Evolutionary conservation across 177 flowering plant genomes (phyloP).

Genomic region (Tripterygium wilfordii): DNA sequence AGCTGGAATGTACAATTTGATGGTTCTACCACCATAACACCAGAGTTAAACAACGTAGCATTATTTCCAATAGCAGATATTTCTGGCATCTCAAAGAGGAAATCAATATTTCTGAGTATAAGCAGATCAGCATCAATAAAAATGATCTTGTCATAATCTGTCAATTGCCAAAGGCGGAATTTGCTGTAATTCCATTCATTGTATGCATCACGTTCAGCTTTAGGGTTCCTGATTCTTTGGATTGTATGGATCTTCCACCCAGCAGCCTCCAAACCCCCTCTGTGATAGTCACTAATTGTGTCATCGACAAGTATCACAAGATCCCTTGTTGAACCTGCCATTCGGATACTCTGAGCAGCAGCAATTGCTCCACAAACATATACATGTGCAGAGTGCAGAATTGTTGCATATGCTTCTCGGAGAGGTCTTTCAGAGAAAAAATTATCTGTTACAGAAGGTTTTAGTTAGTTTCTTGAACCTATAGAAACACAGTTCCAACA

Average conservation of each 20-base stretch:
- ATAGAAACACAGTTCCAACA: background rate
- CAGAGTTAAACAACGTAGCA: constrained; percentile 85
- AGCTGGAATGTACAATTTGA: constrained; percentile 84
- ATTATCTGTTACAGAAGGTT: constrained; percentile 18
- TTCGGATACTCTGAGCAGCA: constrained; percentile 93
- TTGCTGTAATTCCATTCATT: constrained; percentile 98
- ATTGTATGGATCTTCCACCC: constrained; percentile 87
- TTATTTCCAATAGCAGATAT: constrained; percentile 84
- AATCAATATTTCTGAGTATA: constrained; percentile 81
- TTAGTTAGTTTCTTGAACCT: constrained; percentile 6
- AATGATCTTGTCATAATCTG: constrained; percentile 88
- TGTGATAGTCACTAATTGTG: constrained; percentile 68
- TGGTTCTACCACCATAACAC: constrained; percentile 92
- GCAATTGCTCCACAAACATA: constrained; percentile 94
- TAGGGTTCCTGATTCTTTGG: constrained; percentile 86
- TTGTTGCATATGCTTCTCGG: constrained; percentile 90
- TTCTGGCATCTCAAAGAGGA: constrained; percentile 86
- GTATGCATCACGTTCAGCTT: constrained; percentile 82
- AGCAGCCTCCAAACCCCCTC: constrained; percentile 75
- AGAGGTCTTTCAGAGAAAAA: constrained; percentile 33
- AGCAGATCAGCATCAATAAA: constrained; percentile 92
- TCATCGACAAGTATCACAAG: constrained; percentile 87
- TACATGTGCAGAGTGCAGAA: constrained; percentile 80
- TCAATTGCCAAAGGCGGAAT: constrained; percentile 91
- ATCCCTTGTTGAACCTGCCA: constrained; percentile 85